Evolutionary conservation across 345 rosid genomes (phyloP), one percentile per base, ranked within the genome.

Genomic region (Murraya paniculata): DNA sequence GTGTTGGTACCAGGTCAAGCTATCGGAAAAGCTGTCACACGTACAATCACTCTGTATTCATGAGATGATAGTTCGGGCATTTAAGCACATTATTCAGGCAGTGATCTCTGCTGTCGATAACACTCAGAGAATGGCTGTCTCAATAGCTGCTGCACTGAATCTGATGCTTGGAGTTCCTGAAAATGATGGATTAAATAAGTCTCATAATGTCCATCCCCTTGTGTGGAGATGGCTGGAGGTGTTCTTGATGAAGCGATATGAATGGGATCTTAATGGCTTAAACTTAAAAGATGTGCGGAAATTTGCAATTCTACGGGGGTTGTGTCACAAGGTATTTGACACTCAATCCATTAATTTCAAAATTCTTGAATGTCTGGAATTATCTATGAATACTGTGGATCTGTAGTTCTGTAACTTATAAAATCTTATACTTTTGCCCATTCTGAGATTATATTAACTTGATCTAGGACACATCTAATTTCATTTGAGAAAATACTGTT

Each of bases 31-130:
- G 86, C 81, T 96, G 72, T 90, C 98, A 69, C 99, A 96, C 81
- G 98, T 94, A 75, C 98, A 92, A 81, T 94, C 98, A 60, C 91
- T 96, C 79, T 96, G 97, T 86, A 87, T 92, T 75, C 98, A 95
- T 77, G 99, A 95, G 92, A 95, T 95, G 99, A 90, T 95, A 79
- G 97, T 91, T 80, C 84, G 99, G 73, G 99, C 97, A 73, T 92
- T 92, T 82, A 95, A 95, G 88, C 98, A 93, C 77, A 82, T 93
- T 81, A 90, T 95, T 79, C 98, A 82, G 87, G 96, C 95, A 56
- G 95, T 93, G 83, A 88, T 95, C 86, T 91, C 99, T 84, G 89
- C 89, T 67, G 89, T 84, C 61, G 79, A 21, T 67, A 82, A 89
- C 83, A 86, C 87, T 78, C 90, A 89, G 74, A 87, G 85, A 80